Evolutionary conservation across 257 asterid species (phyloP).

Genomic region (Craterostigma plantagineum): DNA sequence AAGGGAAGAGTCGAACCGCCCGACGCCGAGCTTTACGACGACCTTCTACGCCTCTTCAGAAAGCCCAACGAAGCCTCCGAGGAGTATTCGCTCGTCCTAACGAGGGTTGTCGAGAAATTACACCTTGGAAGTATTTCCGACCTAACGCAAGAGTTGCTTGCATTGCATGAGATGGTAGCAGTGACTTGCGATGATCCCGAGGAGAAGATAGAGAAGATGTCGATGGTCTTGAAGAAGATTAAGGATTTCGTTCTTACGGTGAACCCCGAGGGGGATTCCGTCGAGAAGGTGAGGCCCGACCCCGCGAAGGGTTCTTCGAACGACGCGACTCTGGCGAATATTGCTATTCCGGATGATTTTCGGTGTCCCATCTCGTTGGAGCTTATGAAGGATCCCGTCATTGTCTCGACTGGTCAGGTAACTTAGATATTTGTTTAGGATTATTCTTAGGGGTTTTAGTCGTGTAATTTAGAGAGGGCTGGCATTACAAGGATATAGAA

Average conservation of each 20-base stretch:
- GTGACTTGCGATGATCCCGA: conserved; percentile 80
- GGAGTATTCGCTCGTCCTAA: conserved; percentile 34
- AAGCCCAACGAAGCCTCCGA: conserved; percentile 19
- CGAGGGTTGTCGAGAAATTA: conserved; percentile 60
- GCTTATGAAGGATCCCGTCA: conserved; percentile 94
- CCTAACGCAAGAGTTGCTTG: conserved; percentile 80
- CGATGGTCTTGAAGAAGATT: conserved; percentile 65
- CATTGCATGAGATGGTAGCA: conserved; percentile 88
- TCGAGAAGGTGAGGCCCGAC: conserved; percentile 27
- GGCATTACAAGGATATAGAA: too few relatives aligned
- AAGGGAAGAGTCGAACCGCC: conserved; percentile 79
- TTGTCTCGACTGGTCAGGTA: conserved; percentile 99
- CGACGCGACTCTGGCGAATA: conserved; percentile 30
- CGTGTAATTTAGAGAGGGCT: too few relatives aligned
- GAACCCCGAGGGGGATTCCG: conserved; percentile 36
- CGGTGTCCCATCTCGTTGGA: conserved; percentile 95
- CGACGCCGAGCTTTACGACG: conserved; percentile 62
- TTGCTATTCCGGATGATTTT: conserved; percentile 83
- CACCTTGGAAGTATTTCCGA: conserved; percentile 75
- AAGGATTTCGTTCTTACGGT: conserved; percentile 84
- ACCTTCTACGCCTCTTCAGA: conserved; percentile 43
- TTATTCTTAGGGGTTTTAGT: too few relatives aligned
- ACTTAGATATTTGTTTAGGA: conserved; percentile 12
- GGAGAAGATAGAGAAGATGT: conserved; percentile 88
- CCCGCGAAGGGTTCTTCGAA: conserved; percentile 26